Conservation (phyloP, 176 grass and related monocot species). For the Carex scoparia region DNA sequence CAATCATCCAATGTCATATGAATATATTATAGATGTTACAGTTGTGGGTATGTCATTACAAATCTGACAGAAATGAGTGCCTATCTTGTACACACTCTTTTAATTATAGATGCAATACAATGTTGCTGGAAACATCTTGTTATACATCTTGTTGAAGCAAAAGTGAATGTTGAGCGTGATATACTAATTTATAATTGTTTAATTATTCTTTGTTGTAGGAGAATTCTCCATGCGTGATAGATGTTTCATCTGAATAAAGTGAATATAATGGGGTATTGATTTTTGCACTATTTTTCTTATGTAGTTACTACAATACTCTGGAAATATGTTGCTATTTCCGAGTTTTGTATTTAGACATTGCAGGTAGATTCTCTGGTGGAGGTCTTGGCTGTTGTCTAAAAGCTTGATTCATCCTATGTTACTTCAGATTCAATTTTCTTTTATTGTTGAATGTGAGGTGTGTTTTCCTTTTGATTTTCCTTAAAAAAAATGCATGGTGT, state of each 20-base stretch:
- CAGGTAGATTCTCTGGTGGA: neutral
- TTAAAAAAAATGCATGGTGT: neutral
- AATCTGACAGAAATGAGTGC: neutral
- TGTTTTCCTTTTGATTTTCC: constrained; percentile 17
- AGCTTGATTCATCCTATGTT: neutral
- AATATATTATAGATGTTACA: too few species aligned
- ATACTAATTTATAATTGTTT: neutral
- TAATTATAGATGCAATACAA: neutral
- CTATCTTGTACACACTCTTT: neutral
- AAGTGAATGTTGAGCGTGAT: too few species aligned
- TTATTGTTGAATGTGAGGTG: constrained; percentile 58
- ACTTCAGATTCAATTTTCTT: constrained; percentile 67
- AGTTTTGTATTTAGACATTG: neutral
- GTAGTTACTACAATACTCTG: neutral
- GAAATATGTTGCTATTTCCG: neutral
- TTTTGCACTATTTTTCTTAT: neutral
- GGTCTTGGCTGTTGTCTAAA: neutral
- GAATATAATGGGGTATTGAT: constrained; percentile 26
- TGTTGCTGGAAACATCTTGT: neutral
- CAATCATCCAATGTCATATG: too few species aligned
- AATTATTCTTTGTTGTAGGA: constrained; percentile 35
- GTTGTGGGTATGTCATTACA: too few species aligned
- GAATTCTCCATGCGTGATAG: constrained; percentile 15
- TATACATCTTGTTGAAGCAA: too few species aligned
- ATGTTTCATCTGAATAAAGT: constrained; percentile 34